Base-by-base conservation (phyloP, 2,329 filamentous ascomycete genomes). In the Epichloe amarillans region DNA sequence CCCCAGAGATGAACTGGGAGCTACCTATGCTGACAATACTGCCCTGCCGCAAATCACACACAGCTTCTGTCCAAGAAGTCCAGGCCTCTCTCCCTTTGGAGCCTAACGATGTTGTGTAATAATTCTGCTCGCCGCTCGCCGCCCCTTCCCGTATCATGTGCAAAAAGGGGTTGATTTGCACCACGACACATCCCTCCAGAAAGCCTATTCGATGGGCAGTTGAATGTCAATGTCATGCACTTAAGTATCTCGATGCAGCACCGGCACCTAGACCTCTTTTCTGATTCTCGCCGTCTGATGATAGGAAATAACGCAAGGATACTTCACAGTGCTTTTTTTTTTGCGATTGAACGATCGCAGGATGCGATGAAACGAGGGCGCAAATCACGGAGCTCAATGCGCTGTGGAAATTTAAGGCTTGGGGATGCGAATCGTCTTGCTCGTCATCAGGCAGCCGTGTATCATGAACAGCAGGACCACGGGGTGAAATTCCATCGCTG, bases 401-500 rank as follows among this genome's bases (percentile, higher is more conserved):
- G 44, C 17, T 12, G 14, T 14, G 11, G n/a, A 5, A 8, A 45
- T 21, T 39, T 68, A 84, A 52, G 79, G 89, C 79, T 98, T 98
- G 15, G 93, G 93, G 58, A 98, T 89, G 65, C 93, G 88, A 62
- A 98, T 81, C 35, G 83, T 91, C 77, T 91, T 94, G 73, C 88
- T 95, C 56, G 91, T 85, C 93, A 98, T 97, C 62, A 93, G 70
- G 64, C 86, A 94, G 19, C 90, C 93, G 65, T 95, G 88, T n/a
- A 89, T 60, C 53, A 94, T 74, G 68, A 96, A 98, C 53, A 97
- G 62, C 23, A 82, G 68, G 7, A 84, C 87, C 3, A 85, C 74
- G 14, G 93, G 91, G 66, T 98, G 93, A 54, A 96, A 81, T 68
- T 95, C 93, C 19, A 90, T 72, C 7, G 72, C 56, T 0, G 84